Evolutionary conservation across 345 rosid species (phyloP).

Genomic region (Lenwebbia sp.): DNA sequence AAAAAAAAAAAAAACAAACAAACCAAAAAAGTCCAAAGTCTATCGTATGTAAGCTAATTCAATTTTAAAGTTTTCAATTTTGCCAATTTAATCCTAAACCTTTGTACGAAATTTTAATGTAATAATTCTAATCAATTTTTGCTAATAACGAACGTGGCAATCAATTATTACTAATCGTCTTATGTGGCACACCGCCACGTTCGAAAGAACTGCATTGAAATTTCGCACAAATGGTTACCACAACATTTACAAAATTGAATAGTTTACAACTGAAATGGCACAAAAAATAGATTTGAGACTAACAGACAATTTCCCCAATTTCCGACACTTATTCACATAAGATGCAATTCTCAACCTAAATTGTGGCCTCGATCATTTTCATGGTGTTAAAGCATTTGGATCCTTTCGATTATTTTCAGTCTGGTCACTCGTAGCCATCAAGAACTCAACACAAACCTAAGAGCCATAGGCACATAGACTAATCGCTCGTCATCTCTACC

Average conservation of each 20-base stretch:
- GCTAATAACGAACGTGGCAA: background rate
- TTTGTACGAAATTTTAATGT: background rate
- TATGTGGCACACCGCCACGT: too few species aligned
- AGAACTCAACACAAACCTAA: background rate
- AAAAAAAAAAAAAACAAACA: background rate
- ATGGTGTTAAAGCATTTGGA: background rate
- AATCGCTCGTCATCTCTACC: background rate
- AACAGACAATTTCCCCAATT: background rate
- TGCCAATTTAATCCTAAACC: fast-evolving
- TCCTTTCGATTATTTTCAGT: background rate
- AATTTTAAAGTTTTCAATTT: fast-evolving
- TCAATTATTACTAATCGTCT: background rate
- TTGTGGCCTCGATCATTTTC: background rate
- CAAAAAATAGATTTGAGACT: background rate
- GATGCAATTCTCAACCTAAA: background rate
- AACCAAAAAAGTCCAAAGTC: background rate
- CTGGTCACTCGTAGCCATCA: background rate
- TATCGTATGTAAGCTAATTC: background rate
- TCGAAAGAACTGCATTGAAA: background rate
- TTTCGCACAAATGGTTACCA: fast-evolving
- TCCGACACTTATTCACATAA: background rate
- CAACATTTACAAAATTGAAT: background rate
- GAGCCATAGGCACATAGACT: background rate
- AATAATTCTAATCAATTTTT: background rate
- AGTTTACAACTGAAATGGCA: background rate